phyloP scores from a whole-genome alignment of 2,329 filamentous ascomycete species.

The Aschersonia sp. region DNA sequence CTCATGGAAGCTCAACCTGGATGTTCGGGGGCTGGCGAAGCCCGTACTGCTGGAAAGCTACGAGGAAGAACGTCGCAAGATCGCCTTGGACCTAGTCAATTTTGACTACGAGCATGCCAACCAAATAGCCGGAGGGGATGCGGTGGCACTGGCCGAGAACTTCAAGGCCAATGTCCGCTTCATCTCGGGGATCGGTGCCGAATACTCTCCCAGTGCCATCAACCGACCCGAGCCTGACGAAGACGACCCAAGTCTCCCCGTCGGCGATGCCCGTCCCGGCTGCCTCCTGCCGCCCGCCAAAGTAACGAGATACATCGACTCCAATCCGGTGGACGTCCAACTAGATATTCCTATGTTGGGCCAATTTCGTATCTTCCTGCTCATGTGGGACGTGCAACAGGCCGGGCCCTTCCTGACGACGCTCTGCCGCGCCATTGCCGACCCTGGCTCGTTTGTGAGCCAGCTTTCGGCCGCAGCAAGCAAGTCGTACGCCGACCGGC shows the following conservation, averaged over 20 bases:
- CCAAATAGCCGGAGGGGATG: slow-evolving; percentile 46
- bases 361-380: slow-evolving; percentile 63
- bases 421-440: slow-evolving; percentile 40
- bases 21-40: slow-evolving; percentile 40
- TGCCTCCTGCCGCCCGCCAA: slow-evolving; percentile 51
- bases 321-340: slow-evolving; percentile 65
- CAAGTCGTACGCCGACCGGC: slow-evolving; percentile 45
- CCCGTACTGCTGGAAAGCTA: slow-evolving; percentile 44
- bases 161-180: slow-evolving; percentile 59
- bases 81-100: slow-evolving; percentile 42
- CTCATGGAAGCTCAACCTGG: slow-evolving; percentile 35
- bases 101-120: slow-evolving; percentile 45
- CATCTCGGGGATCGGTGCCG: slow-evolving; percentile 58
- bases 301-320: slow-evolving; percentile 61
- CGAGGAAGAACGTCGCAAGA: slow-evolving; percentile 47
- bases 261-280: slow-evolving; percentile 36
- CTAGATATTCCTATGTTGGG: slow-evolving; percentile 65
- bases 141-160: slow-evolving; percentile 49
- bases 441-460: slow-evolving; percentile 38
- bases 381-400: slow-evolving; percentile 46
- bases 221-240: slow-evolving; percentile 24
- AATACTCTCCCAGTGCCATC: slow-evolving; percentile 37
- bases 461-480: slow-evolving; percentile 44
- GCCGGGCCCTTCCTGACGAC: slow-evolving; percentile 42
- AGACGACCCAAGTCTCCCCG: slow-evolving; percentile 20